Percentiles rank a stretch among this genome's conserved stretches.
Conservation (phyloP, 305 asterid genomes). For the Plantago rigida region DNA sequence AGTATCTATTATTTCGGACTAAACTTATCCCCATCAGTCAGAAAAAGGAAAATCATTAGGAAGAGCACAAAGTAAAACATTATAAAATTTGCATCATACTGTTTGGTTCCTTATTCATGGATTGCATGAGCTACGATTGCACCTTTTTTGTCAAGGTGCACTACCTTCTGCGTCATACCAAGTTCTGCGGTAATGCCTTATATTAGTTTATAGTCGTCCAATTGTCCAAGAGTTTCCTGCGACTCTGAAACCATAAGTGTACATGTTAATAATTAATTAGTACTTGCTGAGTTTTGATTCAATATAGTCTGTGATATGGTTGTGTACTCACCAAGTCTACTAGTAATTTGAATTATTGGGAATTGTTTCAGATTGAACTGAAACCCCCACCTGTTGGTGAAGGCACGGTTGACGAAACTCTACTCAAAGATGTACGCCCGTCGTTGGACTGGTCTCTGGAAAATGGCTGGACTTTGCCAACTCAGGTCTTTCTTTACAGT, state of each 20-base stretch:
- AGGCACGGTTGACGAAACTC: constrained; percentile 42
- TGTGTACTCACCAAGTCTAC: constrained; percentile 5
- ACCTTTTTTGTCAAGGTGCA: too few relatives aligned
- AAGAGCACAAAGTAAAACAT: too few relatives aligned
- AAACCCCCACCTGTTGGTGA: constrained; percentile 61
- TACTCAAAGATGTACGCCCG: constrained; percentile 60
- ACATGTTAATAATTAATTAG: neutral
- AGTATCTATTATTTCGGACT: too few relatives aligned
- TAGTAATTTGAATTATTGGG: constrained; percentile 16
- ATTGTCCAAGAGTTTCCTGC: too few relatives aligned
- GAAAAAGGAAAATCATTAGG: too few relatives aligned
- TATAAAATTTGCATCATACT: too few relatives aligned
- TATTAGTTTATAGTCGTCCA: neutral
- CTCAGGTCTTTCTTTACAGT: constrained; percentile 38
- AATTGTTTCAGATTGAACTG: constrained; percentile 48
- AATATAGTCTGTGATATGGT: neutral
- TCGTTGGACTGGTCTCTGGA: constrained; percentile 70
- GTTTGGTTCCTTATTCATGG: too few relatives aligned
- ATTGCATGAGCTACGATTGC: too few relatives aligned
- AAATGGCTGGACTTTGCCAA: constrained; percentile 57
- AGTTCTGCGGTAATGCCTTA: neutral
- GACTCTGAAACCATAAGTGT: neutral
- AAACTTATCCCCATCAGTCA: too few relatives aligned
- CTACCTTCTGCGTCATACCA: neutral
- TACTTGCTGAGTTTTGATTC: neutral